Conservation (phyloP, 208 protist genomes). For the Crithidia fasciculata region DNA sequence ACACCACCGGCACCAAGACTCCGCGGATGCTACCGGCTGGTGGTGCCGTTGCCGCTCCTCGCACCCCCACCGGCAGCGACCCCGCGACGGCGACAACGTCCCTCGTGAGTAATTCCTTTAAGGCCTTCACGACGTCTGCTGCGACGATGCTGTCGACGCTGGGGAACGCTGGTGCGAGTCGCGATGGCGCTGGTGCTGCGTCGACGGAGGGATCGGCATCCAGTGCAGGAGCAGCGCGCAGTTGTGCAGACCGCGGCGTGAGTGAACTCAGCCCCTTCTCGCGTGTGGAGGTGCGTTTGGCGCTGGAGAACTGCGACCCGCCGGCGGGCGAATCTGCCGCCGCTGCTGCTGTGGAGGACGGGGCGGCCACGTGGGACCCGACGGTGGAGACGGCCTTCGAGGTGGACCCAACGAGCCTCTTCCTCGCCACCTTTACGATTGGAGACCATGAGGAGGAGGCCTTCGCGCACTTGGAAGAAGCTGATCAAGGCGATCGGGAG, state of each 20-base stretch:
- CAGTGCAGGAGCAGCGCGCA: neutral
- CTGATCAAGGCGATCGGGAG: no score
- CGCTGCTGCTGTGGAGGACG: neutral
- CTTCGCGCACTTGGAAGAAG: no score
- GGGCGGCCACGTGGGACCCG: neutral
- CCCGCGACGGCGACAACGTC: neutral
- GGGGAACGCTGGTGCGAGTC: neutral
- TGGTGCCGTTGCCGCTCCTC: no score
- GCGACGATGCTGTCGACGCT: constrained; percentile 21
- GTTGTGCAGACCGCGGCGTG: neutral
- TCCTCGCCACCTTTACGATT: neutral
- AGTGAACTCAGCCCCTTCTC: neutral
- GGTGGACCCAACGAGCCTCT: neutral
- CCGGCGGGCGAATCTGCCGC: neutral
- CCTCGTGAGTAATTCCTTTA: constrained; percentile 7
- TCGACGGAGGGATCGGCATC: neutral
- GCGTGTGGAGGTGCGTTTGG: constrained; percentile 4
- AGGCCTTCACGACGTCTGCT: constrained; percentile 33
- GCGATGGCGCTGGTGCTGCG: neutral
- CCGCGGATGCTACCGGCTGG: no score
- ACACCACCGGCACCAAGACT: no score
- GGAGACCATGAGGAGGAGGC: neutral
- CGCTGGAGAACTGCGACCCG: neutral
- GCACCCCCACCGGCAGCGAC: no score
- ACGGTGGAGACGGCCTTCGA: neutral